A percentile compares a stretch with the other conserved stretches of the same genome.
Conservation (phyloP, 2,329 filamentous ascomycete species). For the Calonectria fujianensis region DNA sequence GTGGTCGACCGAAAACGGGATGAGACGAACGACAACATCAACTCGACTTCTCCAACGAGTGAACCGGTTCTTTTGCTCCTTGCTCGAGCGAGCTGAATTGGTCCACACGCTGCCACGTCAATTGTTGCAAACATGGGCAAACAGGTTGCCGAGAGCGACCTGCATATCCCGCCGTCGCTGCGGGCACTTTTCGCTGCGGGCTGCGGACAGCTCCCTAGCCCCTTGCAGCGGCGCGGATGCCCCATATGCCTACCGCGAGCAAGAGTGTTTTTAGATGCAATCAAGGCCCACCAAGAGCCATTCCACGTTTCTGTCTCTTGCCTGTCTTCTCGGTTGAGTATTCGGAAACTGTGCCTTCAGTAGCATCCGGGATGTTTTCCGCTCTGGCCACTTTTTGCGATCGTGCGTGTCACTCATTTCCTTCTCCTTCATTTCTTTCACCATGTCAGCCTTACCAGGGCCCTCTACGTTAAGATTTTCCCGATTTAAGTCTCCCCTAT, state of each 20-base stretch:
- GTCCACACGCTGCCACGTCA: not conserved
- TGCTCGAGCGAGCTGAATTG: not conserved
- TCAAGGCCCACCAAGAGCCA: not conserved
- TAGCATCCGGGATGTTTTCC: not conserved
- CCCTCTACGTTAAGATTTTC: not conserved
- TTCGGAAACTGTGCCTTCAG: not conserved
- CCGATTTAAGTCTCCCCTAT: not conserved
- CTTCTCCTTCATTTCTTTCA: not conserved
- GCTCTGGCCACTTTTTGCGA: not conserved
- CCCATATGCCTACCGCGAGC: not conserved
- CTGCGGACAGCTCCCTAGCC: not conserved
- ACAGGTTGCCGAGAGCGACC: not conserved
- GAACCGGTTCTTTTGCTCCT: not conserved
- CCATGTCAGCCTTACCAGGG: not conserved
- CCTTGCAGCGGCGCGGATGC: constrained; percentile 2
- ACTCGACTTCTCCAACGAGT: not conserved
- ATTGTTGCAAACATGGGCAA: not conserved
- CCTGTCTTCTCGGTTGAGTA: not conserved
- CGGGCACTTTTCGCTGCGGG: not conserved
- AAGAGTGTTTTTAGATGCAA: not conserved
- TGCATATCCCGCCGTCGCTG: constrained; percentile 4
- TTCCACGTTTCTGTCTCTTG: not conserved
- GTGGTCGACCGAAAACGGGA: not conserved
- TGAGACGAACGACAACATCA: not conserved
- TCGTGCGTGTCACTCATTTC: not conserved